A percentile compares a stretch with the other conserved stretches of the same genome.
Evolutionary conservation across 768 basidiomycete genomes (phyloP).

Genomic region (Cantharellus cinnabarinus): DNA sequence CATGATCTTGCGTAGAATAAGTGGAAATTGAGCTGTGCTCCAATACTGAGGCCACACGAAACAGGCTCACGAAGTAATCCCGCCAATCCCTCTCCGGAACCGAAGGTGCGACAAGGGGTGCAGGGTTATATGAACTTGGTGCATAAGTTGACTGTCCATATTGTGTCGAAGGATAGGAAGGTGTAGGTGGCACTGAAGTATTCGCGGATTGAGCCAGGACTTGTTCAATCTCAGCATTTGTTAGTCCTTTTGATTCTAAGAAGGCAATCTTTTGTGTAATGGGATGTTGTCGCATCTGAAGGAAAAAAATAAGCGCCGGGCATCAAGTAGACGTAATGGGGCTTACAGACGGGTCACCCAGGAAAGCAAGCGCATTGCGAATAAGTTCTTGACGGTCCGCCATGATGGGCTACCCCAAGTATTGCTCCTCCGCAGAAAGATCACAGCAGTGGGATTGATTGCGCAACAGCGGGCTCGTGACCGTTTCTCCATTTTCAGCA

Average conservation of each 20-base stretch:
- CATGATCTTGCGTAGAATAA: conserved; percentile 44
- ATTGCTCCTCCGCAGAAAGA: too few relatives aligned
- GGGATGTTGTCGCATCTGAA: conserved; percentile 54
- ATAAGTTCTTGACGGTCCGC: conserved; percentile 3
- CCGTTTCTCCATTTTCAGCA: background rate
- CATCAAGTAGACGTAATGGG: background rate
- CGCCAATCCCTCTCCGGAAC: conserved; percentile 74
- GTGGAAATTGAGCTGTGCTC: conserved; percentile 6
- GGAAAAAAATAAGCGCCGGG: background rate
- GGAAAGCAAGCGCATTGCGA: conserved; percentile 1
- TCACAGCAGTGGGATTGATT: too few relatives aligned
- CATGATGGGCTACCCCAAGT: background rate
- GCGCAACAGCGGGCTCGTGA: too few relatives aligned
- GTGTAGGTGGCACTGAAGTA: conserved; percentile 1
- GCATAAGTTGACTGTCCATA: conserved; percentile 26
- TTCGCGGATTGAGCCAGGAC: conserved; percentile 39
- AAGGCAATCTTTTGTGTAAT: conserved; percentile 77
- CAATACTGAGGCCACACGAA: background rate
- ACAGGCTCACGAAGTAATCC: conserved; percentile 70
- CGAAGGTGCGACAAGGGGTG: conserved; percentile 19
- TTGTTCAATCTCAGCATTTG: conserved; percentile 62
- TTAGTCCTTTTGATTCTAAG: conserved; percentile 86
- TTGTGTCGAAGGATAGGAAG: background rate
- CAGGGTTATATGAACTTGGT: conserved; percentile 14
- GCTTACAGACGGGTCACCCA: background rate